These are phyloP conservation scores for Macrolepiota dolichaula DNA, from an alignment of 768 basidiomycete species.

Conservation along the genomic window DNA sequence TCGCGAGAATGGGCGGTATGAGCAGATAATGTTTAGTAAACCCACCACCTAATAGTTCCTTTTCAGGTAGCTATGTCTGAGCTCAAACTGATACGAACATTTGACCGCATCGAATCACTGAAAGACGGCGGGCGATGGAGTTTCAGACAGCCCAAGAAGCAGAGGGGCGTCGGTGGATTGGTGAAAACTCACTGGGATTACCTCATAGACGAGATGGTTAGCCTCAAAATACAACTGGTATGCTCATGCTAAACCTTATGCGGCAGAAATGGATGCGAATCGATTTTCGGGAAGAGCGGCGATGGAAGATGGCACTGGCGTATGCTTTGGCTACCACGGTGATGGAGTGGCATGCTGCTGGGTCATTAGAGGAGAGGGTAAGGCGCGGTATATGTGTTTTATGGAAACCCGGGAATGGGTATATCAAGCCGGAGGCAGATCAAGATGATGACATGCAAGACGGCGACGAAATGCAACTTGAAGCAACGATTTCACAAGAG, in stretches of 20 bases:
- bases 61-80: constrained; percentile 75
- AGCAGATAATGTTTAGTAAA: constrained; percentile 12
- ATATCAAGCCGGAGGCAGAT: constrained; percentile 30
- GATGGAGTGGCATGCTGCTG: constrained; percentile 83
- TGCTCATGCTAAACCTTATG: constrained; percentile 7
- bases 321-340: constrained; percentile 79
- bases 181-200: constrained; percentile 94
- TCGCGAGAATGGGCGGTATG: constrained; percentile 83
- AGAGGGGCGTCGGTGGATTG: constrained; percentile 70
- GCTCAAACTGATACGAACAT: constrained; percentile 69
- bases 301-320: constrained; percentile 87
- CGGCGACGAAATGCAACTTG: constrained; percentile 25
- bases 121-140: constrained; percentile 85
- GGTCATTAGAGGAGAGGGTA: constrained; percentile 59
- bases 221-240: constrained; percentile 19
- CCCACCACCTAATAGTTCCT: background rate
- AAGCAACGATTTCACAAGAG: constrained; percentile 16
- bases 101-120: constrained; percentile 82
- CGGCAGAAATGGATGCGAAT: constrained; percentile 91
- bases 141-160: constrained; percentile 94
- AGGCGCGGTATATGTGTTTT: constrained; percentile 63
- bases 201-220: constrained; percentile 93
- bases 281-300: constrained; percentile 92
- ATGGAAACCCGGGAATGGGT: constrained; percentile 51
- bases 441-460: constrained; percentile 28